Conservation (phyloP, 1,284 basidiomycete species). For the Apiotrichum gamsii region DNA sequence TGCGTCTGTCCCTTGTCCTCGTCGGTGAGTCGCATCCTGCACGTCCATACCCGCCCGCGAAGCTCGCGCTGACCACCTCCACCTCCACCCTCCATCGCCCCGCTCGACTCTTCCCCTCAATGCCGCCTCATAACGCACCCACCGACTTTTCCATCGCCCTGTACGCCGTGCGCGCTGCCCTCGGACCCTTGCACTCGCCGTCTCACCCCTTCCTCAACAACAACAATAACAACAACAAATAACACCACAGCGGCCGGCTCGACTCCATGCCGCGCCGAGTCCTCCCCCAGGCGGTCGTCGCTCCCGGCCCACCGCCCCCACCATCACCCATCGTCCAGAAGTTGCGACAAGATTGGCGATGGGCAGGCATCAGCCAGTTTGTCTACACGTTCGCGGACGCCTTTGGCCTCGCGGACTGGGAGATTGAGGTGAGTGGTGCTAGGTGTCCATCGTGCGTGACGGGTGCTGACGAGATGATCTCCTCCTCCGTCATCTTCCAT, state of each 20-base stretch:
- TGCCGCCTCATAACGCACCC: background rate
- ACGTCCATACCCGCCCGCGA: slow-evolving; percentile 9
- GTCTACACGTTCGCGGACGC: slow-evolving; percentile 45
- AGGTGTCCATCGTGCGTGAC: too few relatives aligned
- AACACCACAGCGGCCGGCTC: background rate
- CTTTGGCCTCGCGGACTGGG: slow-evolving; percentile 43
- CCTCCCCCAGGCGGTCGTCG: slow-evolving; percentile 13
- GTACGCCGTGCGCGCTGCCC: background rate
- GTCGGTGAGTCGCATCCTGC: background rate
- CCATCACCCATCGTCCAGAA: slow-evolving; percentile 41
- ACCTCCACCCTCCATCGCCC: slow-evolving; percentile 10
- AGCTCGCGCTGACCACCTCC: slow-evolving; percentile 8
- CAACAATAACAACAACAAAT: background rate
- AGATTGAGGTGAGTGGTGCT: slow-evolving; percentile 45
- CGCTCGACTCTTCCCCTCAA: background rate
- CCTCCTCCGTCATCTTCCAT: too few relatives aligned
- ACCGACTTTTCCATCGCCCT: too few relatives aligned
- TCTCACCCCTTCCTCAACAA: background rate
- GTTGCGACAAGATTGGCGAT: slow-evolving; percentile 45
- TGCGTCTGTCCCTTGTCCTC: too few relatives aligned
- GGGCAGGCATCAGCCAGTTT: slow-evolving; percentile 47
- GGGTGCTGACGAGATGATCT: too few relatives aligned
- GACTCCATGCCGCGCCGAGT: slow-evolving; percentile 29
- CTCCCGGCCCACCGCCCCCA: slow-evolving; percentile 29
- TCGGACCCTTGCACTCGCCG: background rate